These are phyloP conservation scores for Monosporascus sp. DNA, from an alignment of 2,329 filamentous ascomycete species.

Conservation along the genomic window DNA sequence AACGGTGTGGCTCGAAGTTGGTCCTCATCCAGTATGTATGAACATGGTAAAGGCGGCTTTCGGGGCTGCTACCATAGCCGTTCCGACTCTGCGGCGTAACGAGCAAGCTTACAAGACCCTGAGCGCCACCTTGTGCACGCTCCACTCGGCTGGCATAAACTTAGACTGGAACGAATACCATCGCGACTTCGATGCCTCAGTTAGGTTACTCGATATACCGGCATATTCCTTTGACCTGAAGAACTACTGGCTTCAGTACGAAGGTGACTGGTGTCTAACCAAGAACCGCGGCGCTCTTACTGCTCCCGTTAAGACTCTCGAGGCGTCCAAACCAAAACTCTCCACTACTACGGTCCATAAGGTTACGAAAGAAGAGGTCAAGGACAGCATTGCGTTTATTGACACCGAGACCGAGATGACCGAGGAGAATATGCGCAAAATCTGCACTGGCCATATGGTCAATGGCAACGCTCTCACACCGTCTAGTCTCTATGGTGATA, in stretches of 20 bases:
- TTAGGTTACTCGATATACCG: conserved; percentile 59
- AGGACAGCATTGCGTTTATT: conserved; percentile 52
- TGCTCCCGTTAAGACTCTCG: conserved; percentile 33
- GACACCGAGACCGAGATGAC: conserved; percentile 63
- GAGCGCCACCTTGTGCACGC: conserved; percentile 47
- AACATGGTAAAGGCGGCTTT: conserved; percentile 64
- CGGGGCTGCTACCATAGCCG: conserved; percentile 46
- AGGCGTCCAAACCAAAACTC: conserved; percentile 45
- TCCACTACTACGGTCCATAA: conserved; percentile 62
- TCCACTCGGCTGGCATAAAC: conserved; percentile 53
- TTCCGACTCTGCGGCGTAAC: conserved; percentile 56
- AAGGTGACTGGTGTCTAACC: conserved; percentile 52
- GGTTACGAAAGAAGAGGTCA: conserved; percentile 57
- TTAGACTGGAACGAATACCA: conserved; percentile 66
- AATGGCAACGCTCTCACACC: conserved; percentile 63
- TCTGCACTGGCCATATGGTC: conserved; percentile 61
- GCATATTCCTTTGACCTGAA: conserved; percentile 66
- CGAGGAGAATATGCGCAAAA: conserved; percentile 56
- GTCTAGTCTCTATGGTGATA: conserved; percentile 48
- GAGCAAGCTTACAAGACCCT: conserved; percentile 63
- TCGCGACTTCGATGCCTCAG: conserved; percentile 51
- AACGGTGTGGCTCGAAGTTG: conserved; percentile 68
- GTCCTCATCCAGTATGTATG: conserved; percentile 66
- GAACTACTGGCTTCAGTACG: conserved; percentile 68
- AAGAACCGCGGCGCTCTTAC: conserved; percentile 55